These are phyloP conservation scores for Fusarium graminum DNA, from an alignment of 2,329 filamentous ascomycete species.

Conservation along the genomic window DNA sequence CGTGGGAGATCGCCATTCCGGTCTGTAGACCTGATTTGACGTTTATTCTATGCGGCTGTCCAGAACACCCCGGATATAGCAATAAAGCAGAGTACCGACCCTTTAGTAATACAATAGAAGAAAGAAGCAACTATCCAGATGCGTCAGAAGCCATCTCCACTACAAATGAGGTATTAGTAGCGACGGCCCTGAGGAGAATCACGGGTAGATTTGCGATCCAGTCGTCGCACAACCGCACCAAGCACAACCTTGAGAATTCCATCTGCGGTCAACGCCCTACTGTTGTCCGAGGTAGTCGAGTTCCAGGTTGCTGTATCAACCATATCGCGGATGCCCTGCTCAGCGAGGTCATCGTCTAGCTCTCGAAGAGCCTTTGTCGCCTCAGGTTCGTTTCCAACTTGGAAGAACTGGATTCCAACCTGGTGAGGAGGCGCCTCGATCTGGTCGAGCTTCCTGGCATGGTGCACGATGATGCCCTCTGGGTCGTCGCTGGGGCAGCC, in stretches of 20 bases:
- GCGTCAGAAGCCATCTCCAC: neutral
- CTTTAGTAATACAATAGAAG: slow-evolving; percentile 7
- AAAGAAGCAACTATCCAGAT: neutral
- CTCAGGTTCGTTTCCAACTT: slow-evolving; percentile 80
- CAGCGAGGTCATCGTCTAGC: slow-evolving; percentile 78
- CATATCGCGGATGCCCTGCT: slow-evolving; percentile 79
- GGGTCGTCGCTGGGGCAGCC: slow-evolving; percentile 85
- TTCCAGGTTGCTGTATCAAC: slow-evolving; percentile 89
- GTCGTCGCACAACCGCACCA: slow-evolving; percentile 74
- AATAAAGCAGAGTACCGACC: slow-evolving; percentile 22
- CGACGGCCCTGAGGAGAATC: slow-evolving; percentile 27
- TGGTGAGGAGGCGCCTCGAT: slow-evolving; percentile 81
- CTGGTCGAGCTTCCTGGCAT: slow-evolving; percentile 77
- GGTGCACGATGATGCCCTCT: slow-evolving; percentile 74
- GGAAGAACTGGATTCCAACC: slow-evolving; percentile 95
- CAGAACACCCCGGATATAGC: slow-evolving; percentile 29
- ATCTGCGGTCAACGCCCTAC: slow-evolving; percentile 69
- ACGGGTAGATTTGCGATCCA: slow-evolving; percentile 51
- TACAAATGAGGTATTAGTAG: slow-evolving; percentile 6
- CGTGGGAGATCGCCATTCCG: slow-evolving; percentile 12
- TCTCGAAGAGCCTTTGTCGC: slow-evolving; percentile 75
- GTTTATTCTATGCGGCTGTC: slow-evolving; percentile 2
- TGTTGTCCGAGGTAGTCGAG: slow-evolving; percentile 58
- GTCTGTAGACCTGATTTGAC: neutral
- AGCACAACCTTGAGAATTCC: slow-evolving; percentile 86